phyloP scores from a whole-genome alignment of 805 yeast genomes.

The Sungouiella blattae region DNA sequence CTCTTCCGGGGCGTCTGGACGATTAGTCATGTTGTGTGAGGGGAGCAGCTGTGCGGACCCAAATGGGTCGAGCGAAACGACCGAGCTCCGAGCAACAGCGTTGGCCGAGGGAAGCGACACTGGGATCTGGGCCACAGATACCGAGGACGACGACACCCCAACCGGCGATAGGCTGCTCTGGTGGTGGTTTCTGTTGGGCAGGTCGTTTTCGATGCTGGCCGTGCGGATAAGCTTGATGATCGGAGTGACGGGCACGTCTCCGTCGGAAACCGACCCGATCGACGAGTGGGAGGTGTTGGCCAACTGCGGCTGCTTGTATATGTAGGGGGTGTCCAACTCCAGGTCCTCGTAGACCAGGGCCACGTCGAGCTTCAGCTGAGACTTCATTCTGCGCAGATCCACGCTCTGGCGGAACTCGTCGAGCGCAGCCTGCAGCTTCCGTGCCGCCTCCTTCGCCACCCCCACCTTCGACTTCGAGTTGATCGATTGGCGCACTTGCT shows the following conservation, averaged over 20 bases:
- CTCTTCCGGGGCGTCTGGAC: conserved; percentile 10
- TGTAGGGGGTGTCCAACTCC: no score
- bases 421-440: conserved; percentile 21
- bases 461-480: conserved; percentile 23
- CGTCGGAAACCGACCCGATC: neutral
- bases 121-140: conserved; percentile 6
- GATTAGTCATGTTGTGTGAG: no score
- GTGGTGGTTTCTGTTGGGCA: neutral
- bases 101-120: conserved; percentile 11
- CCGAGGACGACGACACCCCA: no score
- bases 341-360: conserved; percentile 1
- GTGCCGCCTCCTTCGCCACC: conserved; percentile 13
- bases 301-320: neutral
- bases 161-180: neutral
- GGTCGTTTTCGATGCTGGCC: neutral
- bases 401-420: conserved; percentile 34
- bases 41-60: no score
- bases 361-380: conserved; percentile 7
- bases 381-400: conserved; percentile 29
- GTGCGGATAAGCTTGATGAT: no score
- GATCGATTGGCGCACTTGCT: conserved; percentile 27
- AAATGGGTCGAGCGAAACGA: no score
- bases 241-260: conserved; percentile 2
- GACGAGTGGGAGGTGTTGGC: conserved; percentile 25
- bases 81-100: conserved; percentile 5